phyloP scores from a whole-genome alignment of 106 monocot species.

The Dendrobium officinale region DNA sequence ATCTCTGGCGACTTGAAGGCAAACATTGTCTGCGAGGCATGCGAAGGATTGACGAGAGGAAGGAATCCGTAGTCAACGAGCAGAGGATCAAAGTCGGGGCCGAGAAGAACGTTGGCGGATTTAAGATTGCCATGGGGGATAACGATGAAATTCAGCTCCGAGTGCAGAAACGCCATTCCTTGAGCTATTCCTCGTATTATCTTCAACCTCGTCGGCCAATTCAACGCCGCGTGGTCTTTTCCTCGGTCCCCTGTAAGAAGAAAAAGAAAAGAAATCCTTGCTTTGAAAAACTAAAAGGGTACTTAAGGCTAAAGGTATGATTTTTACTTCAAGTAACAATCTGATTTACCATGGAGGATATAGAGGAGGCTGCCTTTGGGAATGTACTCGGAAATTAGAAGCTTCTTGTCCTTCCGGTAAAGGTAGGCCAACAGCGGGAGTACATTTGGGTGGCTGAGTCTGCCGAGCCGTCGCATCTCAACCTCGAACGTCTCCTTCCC shows the following conservation, averaged over 20 bases:
- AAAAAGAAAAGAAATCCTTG: not conserved
- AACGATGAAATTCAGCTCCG: constrained; percentile 30
- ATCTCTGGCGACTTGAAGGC: constrained; percentile 66
- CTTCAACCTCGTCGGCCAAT: constrained; percentile 61
- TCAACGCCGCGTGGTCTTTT: constrained; percentile 41
- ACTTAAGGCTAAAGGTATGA: not conserved
- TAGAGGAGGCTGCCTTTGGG: constrained; percentile 68
- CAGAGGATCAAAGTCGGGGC: constrained; percentile 51
- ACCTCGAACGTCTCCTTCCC: constrained; percentile 48
- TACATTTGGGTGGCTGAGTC: constrained; percentile 60
- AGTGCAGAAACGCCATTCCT: constrained; percentile 60
- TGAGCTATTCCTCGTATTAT: constrained; percentile 52
- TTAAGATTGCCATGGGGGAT: constrained; percentile 86
- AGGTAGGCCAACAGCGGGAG: constrained; percentile 69
- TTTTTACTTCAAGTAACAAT: no score
- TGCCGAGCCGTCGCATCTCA: constrained; percentile 58
- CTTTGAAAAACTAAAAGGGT: not conserved
- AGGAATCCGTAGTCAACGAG: constrained; percentile 70
- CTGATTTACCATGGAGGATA: constrained; percentile 54
- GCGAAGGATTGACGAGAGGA: constrained; percentile 42
- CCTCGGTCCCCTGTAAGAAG: constrained; percentile 45
- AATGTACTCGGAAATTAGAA: constrained; percentile 60
- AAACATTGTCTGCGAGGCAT: constrained; percentile 30
- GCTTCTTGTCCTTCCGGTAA: constrained; percentile 70
- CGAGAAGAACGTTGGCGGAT: constrained; percentile 70